Percentiles rank a stretch among this genome's conserved stretches.
These are phyloP conservation scores for Prunus mira DNA, from an alignment of 306 rosid genomes.

Conservation along the genomic window DNA sequence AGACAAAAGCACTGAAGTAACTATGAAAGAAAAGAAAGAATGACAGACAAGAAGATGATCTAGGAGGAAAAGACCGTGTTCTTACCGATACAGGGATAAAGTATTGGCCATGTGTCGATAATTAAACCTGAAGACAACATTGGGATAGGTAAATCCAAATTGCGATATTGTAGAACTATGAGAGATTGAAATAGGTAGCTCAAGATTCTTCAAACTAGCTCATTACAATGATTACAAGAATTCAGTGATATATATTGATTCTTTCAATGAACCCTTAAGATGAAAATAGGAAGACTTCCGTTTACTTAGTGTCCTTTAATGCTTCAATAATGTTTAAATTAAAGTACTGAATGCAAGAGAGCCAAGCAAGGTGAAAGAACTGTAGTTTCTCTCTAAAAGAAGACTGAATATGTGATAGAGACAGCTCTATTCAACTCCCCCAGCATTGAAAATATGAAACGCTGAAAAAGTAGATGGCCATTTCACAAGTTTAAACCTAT, in stretches of 20 bases:
- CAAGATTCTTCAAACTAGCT: background rate
- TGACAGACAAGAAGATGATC: background rate
- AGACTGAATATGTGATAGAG: background rate
- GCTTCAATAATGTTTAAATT: background rate
- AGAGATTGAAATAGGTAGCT: background rate
- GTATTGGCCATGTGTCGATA: constrained; percentile 99
- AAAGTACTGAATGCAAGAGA: background rate
- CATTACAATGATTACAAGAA: background rate
- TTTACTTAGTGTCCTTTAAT: background rate
- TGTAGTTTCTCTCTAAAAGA: background rate
- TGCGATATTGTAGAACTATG: constrained; percentile 1
- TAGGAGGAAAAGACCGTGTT: background rate
- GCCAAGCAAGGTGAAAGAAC: background rate
- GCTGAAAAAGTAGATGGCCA: background rate
- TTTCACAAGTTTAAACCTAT: background rate
- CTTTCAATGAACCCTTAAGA: background rate
- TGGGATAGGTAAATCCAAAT: constrained; percentile 12
- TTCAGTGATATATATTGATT: background rate
- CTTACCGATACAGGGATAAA: constrained; percentile 76
- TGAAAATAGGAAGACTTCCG: background rate
- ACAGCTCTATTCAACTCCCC: background rate
- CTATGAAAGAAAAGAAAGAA: background rate
- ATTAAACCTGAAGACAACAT: constrained; percentile 70
- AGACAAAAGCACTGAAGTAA: background rate
- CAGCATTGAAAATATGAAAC: background rate